Evolutionary conservation across 2,329 filamentous ascomycete species (phyloP).

Genomic region (Aspergillus bombycis): DNA sequence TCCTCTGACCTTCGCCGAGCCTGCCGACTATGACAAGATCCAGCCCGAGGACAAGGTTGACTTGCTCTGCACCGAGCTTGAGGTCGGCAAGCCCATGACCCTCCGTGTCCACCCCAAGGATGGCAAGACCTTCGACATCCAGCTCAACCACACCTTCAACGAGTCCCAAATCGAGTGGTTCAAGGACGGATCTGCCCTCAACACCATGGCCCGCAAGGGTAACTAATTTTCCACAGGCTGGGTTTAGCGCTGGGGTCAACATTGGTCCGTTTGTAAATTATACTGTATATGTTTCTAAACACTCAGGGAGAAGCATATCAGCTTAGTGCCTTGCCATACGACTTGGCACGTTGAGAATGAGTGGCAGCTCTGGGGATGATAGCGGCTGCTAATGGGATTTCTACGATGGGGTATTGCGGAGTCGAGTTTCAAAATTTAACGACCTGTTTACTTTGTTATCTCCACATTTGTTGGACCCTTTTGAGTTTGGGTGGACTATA

Average conservation of each 20-base stretch:
- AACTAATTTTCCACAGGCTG: constrained; percentile 28
- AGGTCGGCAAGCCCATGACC: constrained; percentile 89
- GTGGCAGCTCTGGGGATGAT: constrained; percentile 18
- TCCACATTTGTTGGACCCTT: constrained; percentile 27
- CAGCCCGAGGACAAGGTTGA: constrained; percentile 90
- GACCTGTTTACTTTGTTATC: constrained; percentile 36
- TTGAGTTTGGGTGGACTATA: constrained; percentile 40
- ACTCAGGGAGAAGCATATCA: constrained; percentile 14
- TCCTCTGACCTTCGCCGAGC: constrained; percentile 91
- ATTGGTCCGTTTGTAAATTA: constrained; percentile 27
- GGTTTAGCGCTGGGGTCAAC: constrained; percentile 9
- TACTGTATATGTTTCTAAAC: constrained; percentile 27
- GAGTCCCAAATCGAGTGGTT: constrained; percentile 98
- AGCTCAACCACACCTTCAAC: constrained; percentile 96
- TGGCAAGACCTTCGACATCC: constrained; percentile 76
- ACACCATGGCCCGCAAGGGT: constrained; percentile 88
- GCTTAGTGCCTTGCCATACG: neutral
- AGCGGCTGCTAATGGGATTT: constrained; percentile 28
- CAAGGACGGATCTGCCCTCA: constrained; percentile 94
- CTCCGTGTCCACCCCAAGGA: constrained; percentile 90
- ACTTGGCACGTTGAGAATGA: constrained; percentile 5
- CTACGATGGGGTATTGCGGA: constrained; percentile 35
- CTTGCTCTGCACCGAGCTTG: constrained; percentile 84
- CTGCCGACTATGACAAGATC: constrained; percentile 97
- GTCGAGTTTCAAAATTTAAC: constrained; percentile 40